These are phyloP conservation scores for Penicillium argentinense DNA, from an alignment of 495 filamentous ascomycete species.

Conservation along the genomic window DNA sequence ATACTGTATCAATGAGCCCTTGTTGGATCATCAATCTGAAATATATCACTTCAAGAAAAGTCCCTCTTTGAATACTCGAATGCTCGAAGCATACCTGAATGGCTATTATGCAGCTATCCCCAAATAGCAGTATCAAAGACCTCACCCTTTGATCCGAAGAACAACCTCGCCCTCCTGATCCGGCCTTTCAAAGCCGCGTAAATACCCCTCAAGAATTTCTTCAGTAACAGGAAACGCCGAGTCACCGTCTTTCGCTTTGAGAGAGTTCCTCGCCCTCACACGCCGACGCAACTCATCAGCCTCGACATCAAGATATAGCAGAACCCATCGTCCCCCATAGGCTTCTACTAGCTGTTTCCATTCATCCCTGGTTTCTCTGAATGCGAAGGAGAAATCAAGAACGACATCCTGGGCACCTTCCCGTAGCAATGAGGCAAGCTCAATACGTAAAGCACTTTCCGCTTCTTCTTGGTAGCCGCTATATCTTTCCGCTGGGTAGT, in stretches of 20 bases:
- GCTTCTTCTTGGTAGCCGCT: slow-evolving; percentile 32
- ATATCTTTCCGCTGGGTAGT: slow-evolving; percentile 35
- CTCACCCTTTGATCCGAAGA: too few species aligned
- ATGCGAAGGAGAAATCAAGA: slow-evolving; percentile 37
- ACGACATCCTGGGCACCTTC: slow-evolving; percentile 23
- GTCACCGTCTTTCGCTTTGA: slow-evolving; percentile 30
- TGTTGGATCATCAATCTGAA: too few species aligned
- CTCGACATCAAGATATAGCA: slow-evolving; percentile 30
- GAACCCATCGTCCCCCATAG: slow-evolving; percentile 30
- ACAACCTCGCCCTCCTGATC: too few species aligned
- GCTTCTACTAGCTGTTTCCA: slow-evolving; percentile 30
- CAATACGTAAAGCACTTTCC: slow-evolving; percentile 11
- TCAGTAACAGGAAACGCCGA: slow-evolving; percentile 36
- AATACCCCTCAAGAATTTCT: slow-evolving; percentile 34
- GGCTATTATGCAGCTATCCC: too few species aligned
- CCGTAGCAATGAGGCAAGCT: slow-evolving; percentile 21
- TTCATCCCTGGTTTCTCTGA: slow-evolving; percentile 29
- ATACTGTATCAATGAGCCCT: too few species aligned
- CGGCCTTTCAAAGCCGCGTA: slow-evolving; percentile 40
- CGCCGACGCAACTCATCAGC: slow-evolving; percentile 28
- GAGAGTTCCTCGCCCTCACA: slow-evolving; percentile 27
- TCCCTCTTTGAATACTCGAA: too few species aligned
- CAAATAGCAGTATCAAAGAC: too few species aligned
- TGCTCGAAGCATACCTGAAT: too few species aligned
- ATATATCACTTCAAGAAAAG: too few species aligned